Evolutionary conservation across 208 protist species (phyloP), one percentile per base, ranked within the genome.

Genomic region (Hexamita inflata): DNA sequence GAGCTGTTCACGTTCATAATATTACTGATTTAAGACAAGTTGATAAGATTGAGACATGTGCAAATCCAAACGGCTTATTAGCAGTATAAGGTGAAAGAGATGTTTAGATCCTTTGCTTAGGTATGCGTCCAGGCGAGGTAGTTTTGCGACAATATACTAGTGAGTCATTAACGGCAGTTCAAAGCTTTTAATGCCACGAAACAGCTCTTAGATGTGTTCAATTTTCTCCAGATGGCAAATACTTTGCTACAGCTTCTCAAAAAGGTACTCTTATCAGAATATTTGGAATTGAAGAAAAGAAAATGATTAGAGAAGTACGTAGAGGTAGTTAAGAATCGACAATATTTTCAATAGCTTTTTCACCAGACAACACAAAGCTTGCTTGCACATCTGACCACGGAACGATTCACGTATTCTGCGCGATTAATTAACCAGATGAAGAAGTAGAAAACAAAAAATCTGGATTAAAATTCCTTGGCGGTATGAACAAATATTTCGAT

Each of bases 401-500:
- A 38, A 70, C 64, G 4, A 15, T 70, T 24, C 64, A 70, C n/a
- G 38, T 38, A n/a, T 70, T 70, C 30, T 66, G 34, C 60, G 60
- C 34, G 29, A 66, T 66, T n/a, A n/a, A n/a, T n/a, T n/a, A n/a
- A n/a, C n/a, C n/a, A n/a, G n/a, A n/a, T n/a, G n/a, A n/a, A n/a
- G n/a, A n/a, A n/a, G 60, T 30, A 15, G 60, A 66, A 15, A 66
- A 66, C 60, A 66, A 66, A 30, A 66, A 66, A 30, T 30, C 15
- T 30, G 34, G 30, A 30, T 38, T 66, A 30, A 15, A 66, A 30
- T 66, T 66, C 30, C 15, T 66, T 15, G 15, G 24, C 29, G 15
- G 24, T 66, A n/a, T 66, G 15, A 66, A 66, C 60, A 66, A 66
- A 30, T 66, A 66, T 30, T 66, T 66, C 60, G 60, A 66, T 30